Evolutionary conservation across 192 early-diverging fungal genomes (phyloP).

Genomic region (Allomyces javanicus): DNA sequence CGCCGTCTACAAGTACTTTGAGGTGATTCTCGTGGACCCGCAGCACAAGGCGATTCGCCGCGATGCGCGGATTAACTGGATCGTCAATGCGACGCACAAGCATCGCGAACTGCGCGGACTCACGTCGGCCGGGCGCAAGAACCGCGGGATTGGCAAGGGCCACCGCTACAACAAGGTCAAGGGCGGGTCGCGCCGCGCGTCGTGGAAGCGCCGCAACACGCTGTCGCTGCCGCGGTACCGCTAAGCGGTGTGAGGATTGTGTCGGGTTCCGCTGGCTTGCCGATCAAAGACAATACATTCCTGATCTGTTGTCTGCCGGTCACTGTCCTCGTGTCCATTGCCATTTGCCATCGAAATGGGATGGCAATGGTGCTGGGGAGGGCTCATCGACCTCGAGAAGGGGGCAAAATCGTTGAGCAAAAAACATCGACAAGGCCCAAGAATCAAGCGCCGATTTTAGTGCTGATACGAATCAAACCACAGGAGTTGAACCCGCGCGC

Average conservation of each 20-base stretch:
- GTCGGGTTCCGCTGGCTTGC: no score
- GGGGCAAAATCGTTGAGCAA: no score
- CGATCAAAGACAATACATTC: no score
- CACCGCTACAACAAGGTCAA: slow-evolving; percentile 91
- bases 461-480: no score
- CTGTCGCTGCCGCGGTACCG: slow-evolving; percentile 84
- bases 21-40: slow-evolving; percentile 97
- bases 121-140: slow-evolving; percentile 91
- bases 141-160: slow-evolving; percentile 91
- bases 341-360: no score
- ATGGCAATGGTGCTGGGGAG: no score
- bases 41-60: slow-evolving; percentile 95
- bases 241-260: slow-evolving; percentile 22
- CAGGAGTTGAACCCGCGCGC: no score
- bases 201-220: slow-evolving; percentile 90
- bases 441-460: no score
- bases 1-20: slow-evolving; percentile 97
- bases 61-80: slow-evolving; percentile 99
- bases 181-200: slow-evolving; percentile 81
- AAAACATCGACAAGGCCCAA: no score
- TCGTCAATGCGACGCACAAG: slow-evolving; percentile 93
- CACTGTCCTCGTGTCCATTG: no score
- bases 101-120: slow-evolving; percentile 95
- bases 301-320: no score
- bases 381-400: no score